phyloP scores from a whole-genome alignment of 345 rosid species.

The Fremontodendron californicum region DNA sequence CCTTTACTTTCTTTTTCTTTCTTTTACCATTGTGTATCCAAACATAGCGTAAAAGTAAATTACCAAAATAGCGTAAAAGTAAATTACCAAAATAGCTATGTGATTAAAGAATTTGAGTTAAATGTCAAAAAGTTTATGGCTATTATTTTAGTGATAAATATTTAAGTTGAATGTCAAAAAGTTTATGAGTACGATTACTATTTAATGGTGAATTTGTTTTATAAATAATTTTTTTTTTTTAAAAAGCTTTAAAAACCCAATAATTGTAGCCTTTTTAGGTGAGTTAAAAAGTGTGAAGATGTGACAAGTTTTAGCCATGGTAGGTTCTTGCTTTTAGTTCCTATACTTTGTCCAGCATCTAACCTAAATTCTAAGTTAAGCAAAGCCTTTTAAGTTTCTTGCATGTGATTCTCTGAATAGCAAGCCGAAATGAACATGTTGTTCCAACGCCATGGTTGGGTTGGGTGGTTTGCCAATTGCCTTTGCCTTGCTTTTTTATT shows the following conservation, averaged over 20 bases:
- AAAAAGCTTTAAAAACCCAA: background rate
- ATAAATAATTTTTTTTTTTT: too few relatives aligned
- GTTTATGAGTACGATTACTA: background rate
- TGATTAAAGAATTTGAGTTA: background rate
- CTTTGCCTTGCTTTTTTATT: background rate
- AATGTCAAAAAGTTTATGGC: background rate
- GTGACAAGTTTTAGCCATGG: background rate
- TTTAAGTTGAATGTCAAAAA: background rate
- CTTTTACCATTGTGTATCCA: too few relatives aligned
- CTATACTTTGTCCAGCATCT: background rate
- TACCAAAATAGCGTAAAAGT: too few relatives aligned
- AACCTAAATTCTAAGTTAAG: background rate
- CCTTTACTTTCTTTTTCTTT: too few relatives aligned
- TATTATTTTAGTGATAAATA: background rate
- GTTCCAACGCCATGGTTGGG: background rate
- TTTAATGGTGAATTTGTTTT: background rate
- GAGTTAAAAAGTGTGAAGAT: background rate
- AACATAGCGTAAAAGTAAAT: too few relatives aligned
- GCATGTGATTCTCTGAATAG: background rate
- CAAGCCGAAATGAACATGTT: constrained; percentile 4
- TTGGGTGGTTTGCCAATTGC: background rate
- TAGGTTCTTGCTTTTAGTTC: background rate
- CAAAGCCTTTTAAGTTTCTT: background rate
- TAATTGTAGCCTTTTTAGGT: background rate
- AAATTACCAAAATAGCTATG: too few relatives aligned